Conservation (phyloP, 2,329 filamentous ascomycete species). For the Furcasterigmium furcatum region DNA sequence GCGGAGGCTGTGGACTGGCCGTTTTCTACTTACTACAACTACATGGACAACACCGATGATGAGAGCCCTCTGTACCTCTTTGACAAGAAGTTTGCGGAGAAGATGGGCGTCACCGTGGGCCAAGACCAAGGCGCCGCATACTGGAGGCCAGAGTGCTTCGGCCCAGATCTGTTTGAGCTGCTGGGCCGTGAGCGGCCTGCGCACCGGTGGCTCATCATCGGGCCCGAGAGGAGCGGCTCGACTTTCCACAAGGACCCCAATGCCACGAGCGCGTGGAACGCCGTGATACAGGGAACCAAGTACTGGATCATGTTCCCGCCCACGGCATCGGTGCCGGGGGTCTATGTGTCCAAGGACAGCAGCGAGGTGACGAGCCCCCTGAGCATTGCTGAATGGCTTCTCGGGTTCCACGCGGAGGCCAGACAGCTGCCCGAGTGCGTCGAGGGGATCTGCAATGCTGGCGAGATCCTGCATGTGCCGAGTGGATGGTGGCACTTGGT, state of each 20-base stretch:
- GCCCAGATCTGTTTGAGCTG: conserved; percentile 79
- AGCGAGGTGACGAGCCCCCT: conserved; percentile 92
- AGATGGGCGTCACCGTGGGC: conserved; percentile 71
- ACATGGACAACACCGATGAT: conserved; percentile 76
- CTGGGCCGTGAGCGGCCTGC: conserved; percentile 78
- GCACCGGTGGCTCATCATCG: conserved; percentile 89
- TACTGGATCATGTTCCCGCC: conserved; percentile 99
- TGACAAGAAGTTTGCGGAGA: conserved; percentile 80
- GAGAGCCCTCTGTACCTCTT: conserved; percentile 94
- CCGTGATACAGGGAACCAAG: conserved; percentile 74
- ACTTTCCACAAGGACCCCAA: conserved; percentile 89
- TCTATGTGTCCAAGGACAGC: conserved; percentile 84
- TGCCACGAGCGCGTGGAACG: conserved; percentile 85
- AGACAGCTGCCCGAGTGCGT: conserved; percentile 71
- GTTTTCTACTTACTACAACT: conserved; percentile 74
- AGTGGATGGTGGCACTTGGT: conserved; percentile 97
- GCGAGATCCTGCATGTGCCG: conserved; percentile 89
- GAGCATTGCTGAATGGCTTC: conserved; percentile 94
- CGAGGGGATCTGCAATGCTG: conserved; percentile 79
- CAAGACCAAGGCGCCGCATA: conserved; percentile 55
- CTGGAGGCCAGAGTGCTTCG: conserved; percentile 81
- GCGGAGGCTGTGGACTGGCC: conserved; percentile 95
- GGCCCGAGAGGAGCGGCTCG: conserved; percentile 81
- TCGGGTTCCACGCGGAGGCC: conserved; percentile 84
- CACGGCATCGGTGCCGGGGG: conserved; percentile 74